Percentiles rank a stretch among this genome's conserved stretches.
These are phyloP conservation scores for Mycena epipterygia DNA, from an alignment of 768 basidiomycete species.

Conservation along the genomic window DNA sequence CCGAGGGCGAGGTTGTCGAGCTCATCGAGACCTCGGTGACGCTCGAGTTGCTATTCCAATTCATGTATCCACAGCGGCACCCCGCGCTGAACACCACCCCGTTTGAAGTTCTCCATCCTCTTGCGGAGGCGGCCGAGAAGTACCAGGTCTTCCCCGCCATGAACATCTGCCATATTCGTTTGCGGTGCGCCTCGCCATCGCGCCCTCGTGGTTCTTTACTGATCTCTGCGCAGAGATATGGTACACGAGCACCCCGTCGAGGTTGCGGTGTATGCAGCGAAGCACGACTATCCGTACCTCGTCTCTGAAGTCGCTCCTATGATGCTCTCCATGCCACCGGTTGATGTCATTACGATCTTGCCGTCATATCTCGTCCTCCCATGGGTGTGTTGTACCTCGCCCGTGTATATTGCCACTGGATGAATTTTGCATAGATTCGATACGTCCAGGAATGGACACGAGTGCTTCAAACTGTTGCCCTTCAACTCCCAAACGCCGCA, in stretches of 20 bases:
- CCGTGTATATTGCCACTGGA: too few relatives aligned
- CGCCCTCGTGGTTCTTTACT: too few relatives aligned
- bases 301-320: conserved; percentile 16
- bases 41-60: conserved; percentile 35
- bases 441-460: conserved; percentile 12
- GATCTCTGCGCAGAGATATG: conserved; percentile 7
- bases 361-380: not conserved
- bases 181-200: conserved; percentile 1
- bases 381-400: not conserved
- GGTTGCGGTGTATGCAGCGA: conserved; percentile 7
- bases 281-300: conserved; percentile 21
- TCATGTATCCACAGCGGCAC: conserved; percentile 37
- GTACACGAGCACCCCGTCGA: conserved; percentile 19
- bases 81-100: conserved; percentile 28
- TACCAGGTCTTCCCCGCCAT: conserved; percentile 36
- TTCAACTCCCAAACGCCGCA: not conserved
- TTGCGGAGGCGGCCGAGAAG: conserved; percentile 38
- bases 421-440: conserved; percentile 9
- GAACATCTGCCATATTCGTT: conserved; percentile 23
- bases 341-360: not conserved
- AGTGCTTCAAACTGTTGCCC: not conserved
- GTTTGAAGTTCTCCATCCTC: conserved; percentile 21
- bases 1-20: not conserved
- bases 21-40: conserved; percentile 2
- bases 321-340: conserved; percentile 4